phyloP scores from a whole-genome alignment of 768 basidiomycete species.

The Xerocomellus intermedius region DNA sequence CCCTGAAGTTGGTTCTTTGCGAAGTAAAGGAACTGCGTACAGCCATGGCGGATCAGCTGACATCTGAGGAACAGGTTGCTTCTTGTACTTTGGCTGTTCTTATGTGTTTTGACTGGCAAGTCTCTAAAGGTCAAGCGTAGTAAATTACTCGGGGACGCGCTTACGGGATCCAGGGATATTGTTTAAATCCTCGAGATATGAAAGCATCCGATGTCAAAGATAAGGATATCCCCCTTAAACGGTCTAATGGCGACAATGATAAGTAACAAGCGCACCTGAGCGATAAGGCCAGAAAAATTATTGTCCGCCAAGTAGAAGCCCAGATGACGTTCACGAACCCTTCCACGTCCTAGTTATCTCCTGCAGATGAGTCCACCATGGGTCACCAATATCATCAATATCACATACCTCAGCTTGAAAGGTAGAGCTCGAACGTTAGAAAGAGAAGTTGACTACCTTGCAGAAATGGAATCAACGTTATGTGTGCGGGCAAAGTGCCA shows the following conservation, averaged over 20 bases:
- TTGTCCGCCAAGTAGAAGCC: background rate
- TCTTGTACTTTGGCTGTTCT: no score
- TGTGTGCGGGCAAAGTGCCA: no score
- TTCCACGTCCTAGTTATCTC: background rate
- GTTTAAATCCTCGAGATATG: background rate
- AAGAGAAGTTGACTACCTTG: no score
- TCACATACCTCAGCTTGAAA: background rate
- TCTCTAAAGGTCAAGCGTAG: no score
- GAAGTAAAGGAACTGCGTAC: no score
- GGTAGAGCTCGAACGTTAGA: no score
- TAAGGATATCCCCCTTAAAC: constrained; percentile 39
- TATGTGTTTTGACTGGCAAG: no score
- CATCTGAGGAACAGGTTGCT: no score
- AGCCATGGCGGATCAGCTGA: no score
- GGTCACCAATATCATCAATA: background rate
- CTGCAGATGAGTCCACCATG: background rate
- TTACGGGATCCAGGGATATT: background rate
- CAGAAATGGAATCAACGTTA: no score
- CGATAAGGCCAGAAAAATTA: background rate
- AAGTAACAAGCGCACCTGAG: background rate
- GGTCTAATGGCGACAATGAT: background rate
- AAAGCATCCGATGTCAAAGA: background rate
- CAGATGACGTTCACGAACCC: background rate
- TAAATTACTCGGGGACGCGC: background rate
- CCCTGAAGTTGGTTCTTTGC: no score